A percentile compares a stretch with the other conserved stretches of the same genome.
Conservation (phyloP, 2,329 filamentous ascomycete genomes). For the Dryadomyces sulphureus region DNA sequence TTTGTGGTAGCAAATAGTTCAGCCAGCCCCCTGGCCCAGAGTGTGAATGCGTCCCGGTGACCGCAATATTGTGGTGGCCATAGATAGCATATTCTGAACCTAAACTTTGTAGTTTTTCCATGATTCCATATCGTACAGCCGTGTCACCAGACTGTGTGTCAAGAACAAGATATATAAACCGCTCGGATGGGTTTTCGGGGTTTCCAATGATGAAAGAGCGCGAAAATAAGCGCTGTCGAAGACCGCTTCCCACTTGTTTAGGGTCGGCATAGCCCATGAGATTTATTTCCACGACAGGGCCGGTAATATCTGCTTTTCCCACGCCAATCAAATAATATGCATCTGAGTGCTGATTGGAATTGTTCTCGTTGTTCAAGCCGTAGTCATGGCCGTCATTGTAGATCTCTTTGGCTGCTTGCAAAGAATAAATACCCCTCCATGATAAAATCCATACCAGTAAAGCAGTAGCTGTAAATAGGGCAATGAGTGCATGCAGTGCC, state of each 20-base stretch:
- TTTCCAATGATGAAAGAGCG: slow-evolving; percentile 77
- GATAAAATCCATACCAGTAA: not conserved
- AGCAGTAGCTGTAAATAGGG: not conserved
- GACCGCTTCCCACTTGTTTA: slow-evolving; percentile 64
- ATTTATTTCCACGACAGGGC: slow-evolving; percentile 76
- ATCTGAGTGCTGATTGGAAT: slow-evolving; percentile 16
- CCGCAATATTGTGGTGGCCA: slow-evolving; percentile 64
- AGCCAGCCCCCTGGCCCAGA: slow-evolving; percentile 82
- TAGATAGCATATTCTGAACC: slow-evolving; percentile 63
- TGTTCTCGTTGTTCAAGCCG: not conserved
- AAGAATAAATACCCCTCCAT: not conserved
- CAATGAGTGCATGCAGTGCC: not conserved
- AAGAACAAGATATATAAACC: slow-evolving; percentile 76
- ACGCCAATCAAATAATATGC: slow-evolving; percentile 34
- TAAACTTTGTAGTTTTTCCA: slow-evolving; percentile 52
- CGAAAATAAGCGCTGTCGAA: slow-evolving; percentile 74
- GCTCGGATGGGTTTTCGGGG: slow-evolving; percentile 45
- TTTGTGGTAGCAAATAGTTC: slow-evolving; percentile 81
- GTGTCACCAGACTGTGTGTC: slow-evolving; percentile 79
- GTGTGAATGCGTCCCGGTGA: slow-evolving; percentile 85
- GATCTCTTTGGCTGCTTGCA: not conserved
- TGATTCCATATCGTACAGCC: slow-evolving; percentile 67
- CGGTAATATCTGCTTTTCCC: slow-evolving; percentile 40
- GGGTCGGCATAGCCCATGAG: slow-evolving; percentile 79
- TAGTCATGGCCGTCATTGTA: too few species aligned